Conservation (phyloP, 164 flowering plant genomes). For the Chloranthus sessilifolius region DNA sequence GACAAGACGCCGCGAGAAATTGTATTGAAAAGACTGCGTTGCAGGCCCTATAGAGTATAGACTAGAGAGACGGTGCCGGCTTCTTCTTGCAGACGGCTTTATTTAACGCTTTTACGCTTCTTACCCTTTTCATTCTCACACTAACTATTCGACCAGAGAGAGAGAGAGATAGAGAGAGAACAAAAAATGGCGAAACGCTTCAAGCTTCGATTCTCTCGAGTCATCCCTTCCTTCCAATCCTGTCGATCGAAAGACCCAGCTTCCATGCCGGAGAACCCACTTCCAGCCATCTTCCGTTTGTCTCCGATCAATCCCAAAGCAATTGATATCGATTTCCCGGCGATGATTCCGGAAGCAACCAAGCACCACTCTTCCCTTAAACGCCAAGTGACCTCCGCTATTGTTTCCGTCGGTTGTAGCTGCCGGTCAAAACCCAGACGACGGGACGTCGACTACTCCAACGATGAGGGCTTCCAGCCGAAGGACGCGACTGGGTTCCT, state of each 20-base stretch:
- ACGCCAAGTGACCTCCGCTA: constrained; percentile 13
- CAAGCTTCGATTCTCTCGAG: constrained; percentile 27
- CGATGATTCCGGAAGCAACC: constrained; percentile 13
- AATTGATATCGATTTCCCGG: constrained; percentile 12
- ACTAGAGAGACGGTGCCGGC: no score
- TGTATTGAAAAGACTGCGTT: no score
- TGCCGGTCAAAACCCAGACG: constrained; percentile 8
- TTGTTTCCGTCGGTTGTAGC: constrained; percentile 18
- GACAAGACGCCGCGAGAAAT: no score
- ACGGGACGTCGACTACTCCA: background rate
- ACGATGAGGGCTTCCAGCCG: background rate
- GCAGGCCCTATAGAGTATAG: no score
- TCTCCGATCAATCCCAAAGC: constrained; percentile 23
- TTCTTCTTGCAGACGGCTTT: no score
- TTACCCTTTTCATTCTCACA: no score
- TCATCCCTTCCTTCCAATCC: constrained; percentile 24
- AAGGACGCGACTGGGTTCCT: constrained; percentile 7
- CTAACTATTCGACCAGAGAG: no score
- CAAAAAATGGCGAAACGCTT: constrained; percentile 33
- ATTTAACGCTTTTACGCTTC: no score
- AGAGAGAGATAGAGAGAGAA: constrained; percentile 4
- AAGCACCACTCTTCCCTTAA: constrained; percentile 11
- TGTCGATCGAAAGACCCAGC: constrained; percentile 33
- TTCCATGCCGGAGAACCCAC: constrained; percentile 17
- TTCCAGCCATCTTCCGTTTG: constrained; percentile 8